phyloP scores from a whole-genome alignment of 495 filamentous ascomycete genomes.

The Lindgomyces ingoldianus region DNA sequence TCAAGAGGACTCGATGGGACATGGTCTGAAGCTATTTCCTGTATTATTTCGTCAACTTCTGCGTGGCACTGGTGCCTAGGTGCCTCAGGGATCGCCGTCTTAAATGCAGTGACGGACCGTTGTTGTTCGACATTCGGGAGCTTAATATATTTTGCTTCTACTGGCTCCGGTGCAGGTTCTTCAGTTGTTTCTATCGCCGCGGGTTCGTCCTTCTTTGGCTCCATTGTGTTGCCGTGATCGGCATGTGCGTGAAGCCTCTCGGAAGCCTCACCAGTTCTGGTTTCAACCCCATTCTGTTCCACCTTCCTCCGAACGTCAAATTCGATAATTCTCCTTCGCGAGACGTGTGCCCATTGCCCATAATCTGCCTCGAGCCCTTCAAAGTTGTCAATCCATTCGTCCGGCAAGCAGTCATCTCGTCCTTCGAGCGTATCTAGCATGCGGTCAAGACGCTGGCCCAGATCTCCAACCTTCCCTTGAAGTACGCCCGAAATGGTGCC shows the following conservation, averaged over 20 bases:
- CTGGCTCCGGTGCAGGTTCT: neutral
- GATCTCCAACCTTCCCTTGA: slow-evolving; percentile 65
- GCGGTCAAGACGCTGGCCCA: slow-evolving; percentile 73
- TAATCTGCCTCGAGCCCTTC: slow-evolving; percentile 81
- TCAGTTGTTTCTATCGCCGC: neutral
- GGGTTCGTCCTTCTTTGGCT: neutral
- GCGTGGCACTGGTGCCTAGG: neutral
- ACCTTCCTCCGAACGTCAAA: slow-evolving; percentile 38
- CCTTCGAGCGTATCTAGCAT: slow-evolving; percentile 87
- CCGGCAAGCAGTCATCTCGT: slow-evolving; percentile 76
- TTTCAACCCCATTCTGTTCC: neutral
- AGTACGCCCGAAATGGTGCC: slow-evolving; percentile 64
- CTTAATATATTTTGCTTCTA: neutral
- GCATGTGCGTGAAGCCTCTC: slow-evolving; percentile 1
- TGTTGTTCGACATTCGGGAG: neutral
- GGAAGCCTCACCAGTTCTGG: neutral
- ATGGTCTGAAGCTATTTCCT: neutral
- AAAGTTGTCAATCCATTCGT: slow-evolving; percentile 81
- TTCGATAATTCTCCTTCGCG: slow-evolving; percentile 43
- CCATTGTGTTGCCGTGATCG: neutral
- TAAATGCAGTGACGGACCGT: slow-evolving; percentile 5
- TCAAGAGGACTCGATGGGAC: neutral
- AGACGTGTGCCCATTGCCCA: slow-evolving; percentile 65
- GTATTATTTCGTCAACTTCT: neutral
- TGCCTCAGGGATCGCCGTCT: neutral